phyloP scores from a whole-genome alignment of 495 filamentous ascomycete species.

The Penicillium arizonense region DNA sequence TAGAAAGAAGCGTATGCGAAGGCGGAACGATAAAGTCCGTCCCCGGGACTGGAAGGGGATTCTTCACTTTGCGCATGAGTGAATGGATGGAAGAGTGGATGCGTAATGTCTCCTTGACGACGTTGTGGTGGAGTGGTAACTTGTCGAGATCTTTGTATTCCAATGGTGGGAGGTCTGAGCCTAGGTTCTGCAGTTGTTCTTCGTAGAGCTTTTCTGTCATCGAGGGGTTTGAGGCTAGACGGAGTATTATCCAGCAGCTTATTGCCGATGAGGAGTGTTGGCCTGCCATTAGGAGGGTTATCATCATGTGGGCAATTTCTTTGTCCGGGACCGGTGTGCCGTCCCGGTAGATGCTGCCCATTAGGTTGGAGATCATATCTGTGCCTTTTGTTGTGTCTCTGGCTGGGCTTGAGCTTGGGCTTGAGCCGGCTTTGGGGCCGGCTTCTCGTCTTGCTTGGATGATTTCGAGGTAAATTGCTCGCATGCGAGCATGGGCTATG shows the following conservation, averaged over 20 bases:
- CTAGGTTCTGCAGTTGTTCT: conserved; percentile 66
- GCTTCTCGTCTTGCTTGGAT: conserved; percentile 62
- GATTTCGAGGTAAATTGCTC: conserved; percentile 74
- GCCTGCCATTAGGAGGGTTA: conserved; percentile 84
- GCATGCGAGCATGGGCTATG: conserved; percentile 69
- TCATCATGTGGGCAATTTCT: conserved; percentile 90
- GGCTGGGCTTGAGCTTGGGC: conserved; percentile 23
- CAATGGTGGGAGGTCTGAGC: conserved; percentile 60
- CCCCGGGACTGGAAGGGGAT: conserved; percentile 72
- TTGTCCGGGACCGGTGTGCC: conserved; percentile 68
- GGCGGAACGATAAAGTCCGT: conserved; percentile 78
- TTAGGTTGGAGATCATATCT: conserved; percentile 84
- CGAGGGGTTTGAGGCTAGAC: conserved; percentile 69
- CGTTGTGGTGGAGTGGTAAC: conserved; percentile 65
- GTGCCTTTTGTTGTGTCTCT: conserved; percentile 36
- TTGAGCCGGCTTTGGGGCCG: conserved; percentile 25
- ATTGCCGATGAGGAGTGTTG: conserved; percentile 86
- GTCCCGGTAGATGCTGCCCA: conserved; percentile 76
- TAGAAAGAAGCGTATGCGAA: conserved; percentile 72
- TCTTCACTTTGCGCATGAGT: conserved; percentile 81
- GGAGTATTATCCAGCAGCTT: conserved; percentile 77
- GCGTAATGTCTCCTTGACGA: conserved; percentile 79
- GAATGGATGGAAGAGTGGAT: conserved; percentile 81
- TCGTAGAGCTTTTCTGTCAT: conserved; percentile 73
- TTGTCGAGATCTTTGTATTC: conserved; percentile 65